Evolutionary conservation across 2,329 filamentous ascomycete species (phyloP), one percentile per base, ranked within the genome.

Genomic region (Fusarium fracticaudum): DNA sequence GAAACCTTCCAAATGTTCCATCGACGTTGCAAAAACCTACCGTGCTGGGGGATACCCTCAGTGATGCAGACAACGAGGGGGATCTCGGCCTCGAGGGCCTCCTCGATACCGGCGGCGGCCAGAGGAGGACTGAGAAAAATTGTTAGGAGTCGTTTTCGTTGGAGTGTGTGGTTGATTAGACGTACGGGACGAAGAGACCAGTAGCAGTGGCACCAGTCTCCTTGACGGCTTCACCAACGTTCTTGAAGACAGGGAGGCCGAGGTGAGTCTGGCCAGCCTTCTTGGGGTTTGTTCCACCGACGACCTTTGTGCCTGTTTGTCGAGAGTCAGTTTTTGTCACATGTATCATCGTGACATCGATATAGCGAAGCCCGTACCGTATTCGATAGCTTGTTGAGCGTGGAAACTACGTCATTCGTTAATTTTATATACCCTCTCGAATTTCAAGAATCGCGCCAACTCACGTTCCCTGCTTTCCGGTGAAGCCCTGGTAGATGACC

Each of bases 281-380:
- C 90, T 98, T 98, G 83, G 96, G 96, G 88, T 98, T 98, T 82
- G 96, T 98, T 83, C 96, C 96, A 84, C 96, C 96, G 77, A 99
- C 95, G 77, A 99, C 94, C 84, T 98, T 96, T 80, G 96, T 99
- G 84, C 96, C 94, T 97, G 54, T 76, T 67, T 61, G 26, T 35
- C 57, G 40, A 59, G 62, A 68, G 71, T 82, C 67, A 82, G 81
- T 67, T 44, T 74, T 61, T 76, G 71, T 76, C 73, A 76, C 64
- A 77, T 76, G 67, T 70, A 76, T 78, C 71, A 76, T 77, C 60
- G 75, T 59, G 64, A 72, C 64, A 74, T 74, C 57, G 66, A 62
- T 69, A 66, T 62, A 65, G 71, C n/a, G 51, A 67, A 45, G 48
- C 64, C 75, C 84, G 83, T 94, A 97, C 94, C 96, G 86, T 99